A percentile compares a stretch with the other conserved stretches of the same genome.
Evolutionary conservation across 108 stramenopile species (phyloP).

Genomic region (Schizochytrium sp.): DNA sequence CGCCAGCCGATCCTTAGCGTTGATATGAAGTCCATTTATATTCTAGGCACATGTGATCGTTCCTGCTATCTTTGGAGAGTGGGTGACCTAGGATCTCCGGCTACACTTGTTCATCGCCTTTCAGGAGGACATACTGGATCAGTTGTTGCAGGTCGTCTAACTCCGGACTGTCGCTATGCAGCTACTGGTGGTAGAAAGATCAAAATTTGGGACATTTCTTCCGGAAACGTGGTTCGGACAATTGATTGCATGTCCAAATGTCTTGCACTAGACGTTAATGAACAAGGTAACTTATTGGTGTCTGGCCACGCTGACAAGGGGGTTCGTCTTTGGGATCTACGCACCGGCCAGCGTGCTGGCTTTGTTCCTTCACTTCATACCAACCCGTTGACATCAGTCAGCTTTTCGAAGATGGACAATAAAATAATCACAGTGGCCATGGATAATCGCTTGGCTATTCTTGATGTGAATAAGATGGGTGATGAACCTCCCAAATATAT

Average conservation of each 20-base stretch:
- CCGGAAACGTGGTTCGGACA: constrained; percentile 28
- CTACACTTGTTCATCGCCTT: background rate
- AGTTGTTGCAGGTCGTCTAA: constrained; percentile 34
- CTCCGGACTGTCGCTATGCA: constrained; percentile 41
- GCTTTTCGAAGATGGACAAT: constrained; percentile 6
- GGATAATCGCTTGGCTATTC: constrained; percentile 40
- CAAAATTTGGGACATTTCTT: constrained; percentile 15
- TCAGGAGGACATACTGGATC: background rate
- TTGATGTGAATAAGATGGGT: background rate
- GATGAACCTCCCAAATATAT: constrained; percentile 50
- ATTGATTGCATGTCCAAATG: constrained; percentile 43
- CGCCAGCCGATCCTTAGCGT: constrained; percentile 54
- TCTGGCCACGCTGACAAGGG: constrained; percentile 49
- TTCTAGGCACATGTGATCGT: constrained; percentile 15
- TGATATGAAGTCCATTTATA: background rate
- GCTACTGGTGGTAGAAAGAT: constrained; percentile 41
- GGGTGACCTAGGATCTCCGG: background rate
- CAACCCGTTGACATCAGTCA: constrained; percentile 39
- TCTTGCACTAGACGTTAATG: constrained; percentile 55
- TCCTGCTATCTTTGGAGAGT: constrained; percentile 43
- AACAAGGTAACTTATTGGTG: constrained; percentile 15
- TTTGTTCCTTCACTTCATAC: constrained; percentile 1
- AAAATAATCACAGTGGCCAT: background rate
- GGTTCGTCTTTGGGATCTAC: constrained; percentile 15
- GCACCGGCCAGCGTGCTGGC: constrained; percentile 33